Conservation (phyloP, 768 basidiomycete species). For the Amanita rubescens region DNA sequence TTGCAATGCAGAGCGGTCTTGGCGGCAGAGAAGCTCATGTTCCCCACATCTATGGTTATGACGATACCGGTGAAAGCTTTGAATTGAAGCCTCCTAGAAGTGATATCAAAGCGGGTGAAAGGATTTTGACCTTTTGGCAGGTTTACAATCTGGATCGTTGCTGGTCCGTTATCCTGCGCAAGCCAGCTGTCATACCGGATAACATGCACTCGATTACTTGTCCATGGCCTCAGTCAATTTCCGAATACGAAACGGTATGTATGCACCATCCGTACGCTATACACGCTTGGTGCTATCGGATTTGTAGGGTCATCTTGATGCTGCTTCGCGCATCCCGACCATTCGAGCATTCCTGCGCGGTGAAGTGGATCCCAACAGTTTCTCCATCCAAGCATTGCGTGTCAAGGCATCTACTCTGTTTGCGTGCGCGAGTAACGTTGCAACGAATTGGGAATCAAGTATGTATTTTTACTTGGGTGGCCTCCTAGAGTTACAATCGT, state of each 20-base stretch:
- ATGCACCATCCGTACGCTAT: constrained; percentile 1
- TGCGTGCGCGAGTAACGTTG: constrained; percentile 55
- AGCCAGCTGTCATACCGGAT: constrained; percentile 61
- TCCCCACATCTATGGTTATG: constrained; percentile 26
- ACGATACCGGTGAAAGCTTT: constrained; percentile 25
- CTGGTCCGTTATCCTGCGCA: constrained; percentile 70
- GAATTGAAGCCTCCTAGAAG: constrained; percentile 54
- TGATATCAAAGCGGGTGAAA: constrained; percentile 57
- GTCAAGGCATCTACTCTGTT: constrained; percentile 74
- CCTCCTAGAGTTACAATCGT: constrained; percentile 4
- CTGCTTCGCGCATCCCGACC: constrained; percentile 47
- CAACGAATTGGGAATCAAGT: constrained; percentile 58
- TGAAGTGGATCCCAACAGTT: constrained; percentile 47
- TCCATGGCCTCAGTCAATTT: constrained; percentile 69
- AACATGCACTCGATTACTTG: constrained; percentile 55
- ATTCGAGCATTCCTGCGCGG: constrained; percentile 57
- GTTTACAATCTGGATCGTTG: constrained; percentile 75
- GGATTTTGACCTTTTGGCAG: constrained; percentile 77
- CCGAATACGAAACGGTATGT: constrained; percentile 65
- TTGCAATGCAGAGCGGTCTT: constrained; percentile 69
- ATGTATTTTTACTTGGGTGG: constrained; percentile 13
- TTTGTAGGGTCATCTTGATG: constrained; percentile 50
- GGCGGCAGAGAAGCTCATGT: constrained; percentile 35
- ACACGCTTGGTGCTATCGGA: constrained; percentile 6
- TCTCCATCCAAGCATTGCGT: constrained; percentile 57